These are phyloP conservation scores for Neopestalotiopsis clavispora DNA, from an alignment of 2,329 filamentous ascomycete genomes.

Conservation along the genomic window DNA sequence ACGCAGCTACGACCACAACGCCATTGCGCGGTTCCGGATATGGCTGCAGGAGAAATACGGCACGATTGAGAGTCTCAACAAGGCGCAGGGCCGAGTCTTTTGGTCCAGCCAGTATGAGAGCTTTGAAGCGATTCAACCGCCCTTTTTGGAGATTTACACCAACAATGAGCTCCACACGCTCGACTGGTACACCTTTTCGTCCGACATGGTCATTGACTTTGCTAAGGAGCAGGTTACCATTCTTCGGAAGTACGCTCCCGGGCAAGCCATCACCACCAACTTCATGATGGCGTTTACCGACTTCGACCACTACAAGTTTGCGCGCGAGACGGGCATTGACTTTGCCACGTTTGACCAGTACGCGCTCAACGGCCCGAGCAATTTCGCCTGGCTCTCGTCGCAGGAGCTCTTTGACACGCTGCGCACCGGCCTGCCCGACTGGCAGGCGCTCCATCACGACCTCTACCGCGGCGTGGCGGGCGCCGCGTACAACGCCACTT, in stretches of 20 bases:
- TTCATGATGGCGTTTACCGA: constrained; percentile 26
- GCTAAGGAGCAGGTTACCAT: constrained; percentile 28
- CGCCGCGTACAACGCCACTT: constrained; percentile 23
- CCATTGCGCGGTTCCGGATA: constrained; percentile 24
- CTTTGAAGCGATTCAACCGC: constrained; percentile 26
- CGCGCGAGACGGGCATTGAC: constrained; percentile 27
- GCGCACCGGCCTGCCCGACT: constrained; percentile 27
- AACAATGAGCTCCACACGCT: constrained; percentile 27
- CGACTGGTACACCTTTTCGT: constrained; percentile 29
- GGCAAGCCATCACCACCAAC: constrained; percentile 27
- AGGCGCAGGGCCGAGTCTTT: constrained; percentile 28
- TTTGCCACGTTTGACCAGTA: constrained; percentile 28
- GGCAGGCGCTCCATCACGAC: constrained; percentile 26
- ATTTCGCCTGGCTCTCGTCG: constrained; percentile 23
- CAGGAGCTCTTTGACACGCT: constrained; percentile 24
- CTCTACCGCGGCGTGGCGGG: constrained; percentile 27
- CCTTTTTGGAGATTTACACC: constrained; percentile 28
- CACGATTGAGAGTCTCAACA: constrained; percentile 27
- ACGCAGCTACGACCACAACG: constrained; percentile 26
- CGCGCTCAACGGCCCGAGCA: constrained; percentile 21
- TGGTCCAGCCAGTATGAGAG: constrained; percentile 29
- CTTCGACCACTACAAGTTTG: constrained; percentile 28
- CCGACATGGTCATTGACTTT: constrained; percentile 30
- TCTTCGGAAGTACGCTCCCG: constrained; percentile 24
- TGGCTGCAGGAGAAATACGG: constrained; percentile 29